A percentile compares a stretch with the other conserved stretches of the same genome.
Conservation (phyloP, 2,329 filamentous ascomycete species). For the Exophiala alcalophila region DNA sequence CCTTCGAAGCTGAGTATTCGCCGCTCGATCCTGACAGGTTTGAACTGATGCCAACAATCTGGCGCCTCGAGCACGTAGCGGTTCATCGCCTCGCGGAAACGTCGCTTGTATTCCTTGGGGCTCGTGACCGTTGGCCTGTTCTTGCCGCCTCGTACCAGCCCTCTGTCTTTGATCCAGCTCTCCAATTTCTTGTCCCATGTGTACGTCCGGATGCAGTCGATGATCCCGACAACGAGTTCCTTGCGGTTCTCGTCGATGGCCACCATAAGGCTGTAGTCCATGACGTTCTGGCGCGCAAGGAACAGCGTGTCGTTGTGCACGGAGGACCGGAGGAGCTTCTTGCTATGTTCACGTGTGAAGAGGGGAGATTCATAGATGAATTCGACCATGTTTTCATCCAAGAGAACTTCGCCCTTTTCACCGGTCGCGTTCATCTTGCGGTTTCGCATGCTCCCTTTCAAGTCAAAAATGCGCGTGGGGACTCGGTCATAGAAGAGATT, state of each 20-base stretch:
- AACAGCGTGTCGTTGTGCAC: constrained; percentile 99
- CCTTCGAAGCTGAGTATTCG: constrained; percentile 14
- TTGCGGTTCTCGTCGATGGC: constrained; percentile 87
- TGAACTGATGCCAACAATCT: constrained; percentile 49
- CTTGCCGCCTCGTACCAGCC: constrained; percentile 69
- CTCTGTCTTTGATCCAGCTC: constrained; percentile 98
- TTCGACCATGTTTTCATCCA: constrained; percentile 98
- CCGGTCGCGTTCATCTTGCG: constrained; percentile 95
- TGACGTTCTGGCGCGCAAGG: constrained; percentile 89
- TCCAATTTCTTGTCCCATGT: constrained; percentile 99
- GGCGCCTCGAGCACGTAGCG: constrained; percentile 63
- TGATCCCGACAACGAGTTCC: constrained; percentile 94
- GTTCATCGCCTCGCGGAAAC: constrained; percentile 95
- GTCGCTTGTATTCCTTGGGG: constrained; percentile 94
- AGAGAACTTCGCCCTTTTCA: constrained; percentile 89
- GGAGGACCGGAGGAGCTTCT: constrained; percentile 83
- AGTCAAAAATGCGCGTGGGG: constrained; percentile 85
- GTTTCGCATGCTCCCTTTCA: constrained; percentile 98
- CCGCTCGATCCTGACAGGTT: constrained; percentile 20
- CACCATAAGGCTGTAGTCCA: constrained; percentile 99
- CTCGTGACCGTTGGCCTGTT: constrained; percentile 90
- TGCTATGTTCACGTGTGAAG: constrained; percentile 92
- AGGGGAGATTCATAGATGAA: constrained; percentile 97
- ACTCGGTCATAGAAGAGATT: constrained; percentile 95
- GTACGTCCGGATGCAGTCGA: constrained; percentile 96